Base-by-base conservation (phyloP, 257 asterid genomes). In the Solanum pennellii region DNA sequence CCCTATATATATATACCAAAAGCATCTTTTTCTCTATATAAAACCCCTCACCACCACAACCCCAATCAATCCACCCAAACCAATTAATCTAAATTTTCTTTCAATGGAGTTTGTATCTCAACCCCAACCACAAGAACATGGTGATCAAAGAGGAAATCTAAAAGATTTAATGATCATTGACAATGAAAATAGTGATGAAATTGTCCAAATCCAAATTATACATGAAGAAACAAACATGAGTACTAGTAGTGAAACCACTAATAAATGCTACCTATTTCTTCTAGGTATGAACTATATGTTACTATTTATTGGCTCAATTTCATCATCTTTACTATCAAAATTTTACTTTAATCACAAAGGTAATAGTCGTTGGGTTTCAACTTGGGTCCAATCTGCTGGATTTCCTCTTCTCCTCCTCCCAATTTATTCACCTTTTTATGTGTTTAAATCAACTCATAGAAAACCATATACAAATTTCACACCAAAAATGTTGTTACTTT, bases 301-400 rank as follows among this genome's bases (percentile, higher is more conserved):
- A 39, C 88, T 95, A 1, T 91, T 95, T 33, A 12, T 90, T 1
- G 98, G 98, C 4, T 94, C 97, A 0, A 82, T 92, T 11, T 89
- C 95, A 12, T 87, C 98, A 6, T 88, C 87, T 56, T 89, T 95
- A 0, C 84, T 95, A 25, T 84, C 93, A 21, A 95, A 95, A 37
- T 95, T 86, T 90, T 95, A 95, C 82, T 95, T 94, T 95, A 91
- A 86, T 45, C 98, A 95, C 90, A 89, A 91, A 66, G 97, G 98
- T 13, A 88, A 91, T 2, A 94, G 93, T 91, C 62, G 92, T 35
- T 96, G 98, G 98, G 91, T 94, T 4, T 91, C 96, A 2, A 96
- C 98, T 2, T 94, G 93, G 95, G 90, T 94, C 9, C 98, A 96
- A 71, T 90, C 93, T 56, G 94, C 94, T 4, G 98, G 98, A 4